These are phyloP conservation scores for Saccharomycopsis hybrid DNA, from an alignment of 1,139 yeast species.

Conservation along the genomic window DNA sequence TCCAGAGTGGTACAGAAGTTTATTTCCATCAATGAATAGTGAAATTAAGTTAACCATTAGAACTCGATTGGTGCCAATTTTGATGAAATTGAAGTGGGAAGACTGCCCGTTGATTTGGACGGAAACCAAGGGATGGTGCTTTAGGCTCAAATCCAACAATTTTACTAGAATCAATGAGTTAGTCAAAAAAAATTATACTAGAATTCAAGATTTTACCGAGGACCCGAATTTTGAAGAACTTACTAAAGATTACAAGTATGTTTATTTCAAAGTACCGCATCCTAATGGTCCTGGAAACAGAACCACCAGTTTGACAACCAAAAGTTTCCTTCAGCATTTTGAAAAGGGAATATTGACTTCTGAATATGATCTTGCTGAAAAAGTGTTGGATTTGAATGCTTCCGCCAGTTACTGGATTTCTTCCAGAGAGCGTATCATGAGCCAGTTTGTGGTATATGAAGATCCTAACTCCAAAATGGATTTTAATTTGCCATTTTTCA, in stretches of 20 bases:
- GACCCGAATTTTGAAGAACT: constrained; percentile 22
- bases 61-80: constrained; percentile 68
- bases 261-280: constrained; percentile 74
- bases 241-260: constrained; percentile 23
- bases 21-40: constrained; percentile 45
- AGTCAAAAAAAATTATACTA: constrained; percentile 43
- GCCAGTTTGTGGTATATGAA: constrained; percentile 74
- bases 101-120: constrained; percentile 61
- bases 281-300: constrained; percentile 75
- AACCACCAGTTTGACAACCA: constrained; percentile 76
- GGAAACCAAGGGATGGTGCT: constrained; percentile 82
- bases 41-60: constrained; percentile 57
- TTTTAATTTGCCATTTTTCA: constrained; percentile 10
- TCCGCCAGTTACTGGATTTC: constrained; percentile 92
- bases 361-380: constrained; percentile 63
- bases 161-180: constrained; percentile 35
- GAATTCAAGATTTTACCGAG: constrained; percentile 20
- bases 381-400: constrained; percentile 70
- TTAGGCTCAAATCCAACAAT: constrained; percentile 42
- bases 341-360: constrained; percentile 72
- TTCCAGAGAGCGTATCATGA: constrained; percentile 72
- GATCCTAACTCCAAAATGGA: constrained; percentile 1
- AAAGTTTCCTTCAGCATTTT: constrained; percentile 62
- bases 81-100: constrained; percentile 81
- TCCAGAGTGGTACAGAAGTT: constrained; percentile 88